Conservation (phyloP, 768 basidiomycete species). For the Plicaturopsis crispa region DNA sequence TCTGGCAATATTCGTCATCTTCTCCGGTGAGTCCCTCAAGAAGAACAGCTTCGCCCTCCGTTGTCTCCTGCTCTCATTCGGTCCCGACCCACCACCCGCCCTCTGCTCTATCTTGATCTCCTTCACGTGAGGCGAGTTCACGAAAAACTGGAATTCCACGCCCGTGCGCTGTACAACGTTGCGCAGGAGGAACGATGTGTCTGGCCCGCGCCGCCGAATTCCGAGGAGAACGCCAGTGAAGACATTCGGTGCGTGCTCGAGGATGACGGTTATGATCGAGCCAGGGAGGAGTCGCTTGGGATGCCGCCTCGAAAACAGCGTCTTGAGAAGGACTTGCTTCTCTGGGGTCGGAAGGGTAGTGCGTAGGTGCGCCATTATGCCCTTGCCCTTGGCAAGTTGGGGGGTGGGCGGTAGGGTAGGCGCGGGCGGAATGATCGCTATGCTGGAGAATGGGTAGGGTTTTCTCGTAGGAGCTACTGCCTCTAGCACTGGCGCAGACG, state of each 20-base stretch:
- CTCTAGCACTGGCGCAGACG: too few relatives aligned
- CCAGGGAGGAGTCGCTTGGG: slow-evolving; percentile 69
- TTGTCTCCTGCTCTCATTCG: slow-evolving; percentile 48
- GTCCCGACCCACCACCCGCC: slow-evolving; percentile 37
- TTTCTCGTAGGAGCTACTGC: too few relatives aligned
- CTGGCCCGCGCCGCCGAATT: slow-evolving; percentile 74
- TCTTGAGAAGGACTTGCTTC: slow-evolving; percentile 60
- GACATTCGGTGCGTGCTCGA: slow-evolving; percentile 67
- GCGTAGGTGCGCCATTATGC: slow-evolving; percentile 69
- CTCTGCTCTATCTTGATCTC: slow-evolving; percentile 73
- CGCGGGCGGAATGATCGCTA: slow-evolving; percentile 45
- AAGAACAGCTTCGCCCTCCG: slow-evolving; percentile 79
- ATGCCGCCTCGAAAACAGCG: slow-evolving; percentile 66
- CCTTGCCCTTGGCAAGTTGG: slow-evolving; percentile 57
- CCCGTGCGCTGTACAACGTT: slow-evolving; percentile 90
- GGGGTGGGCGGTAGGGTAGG: slow-evolving; percentile 34
- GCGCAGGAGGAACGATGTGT: slow-evolving; percentile 83
- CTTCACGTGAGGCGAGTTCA: slow-evolving; percentile 80
- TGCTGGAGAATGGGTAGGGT: slow-evolving; percentile 68
- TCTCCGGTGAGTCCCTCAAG: slow-evolving; percentile 73
- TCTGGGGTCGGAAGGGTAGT: slow-evolving; percentile 58
- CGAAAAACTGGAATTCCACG: slow-evolving; percentile 89
- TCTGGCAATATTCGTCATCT: slow-evolving; percentile 72
- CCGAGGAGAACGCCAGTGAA: slow-evolving; percentile 89
- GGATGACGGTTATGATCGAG: slow-evolving; percentile 76